Conservation (phyloP, 2,329 filamentous ascomycete genomes). For the Xylariaceae sp. region DNA sequence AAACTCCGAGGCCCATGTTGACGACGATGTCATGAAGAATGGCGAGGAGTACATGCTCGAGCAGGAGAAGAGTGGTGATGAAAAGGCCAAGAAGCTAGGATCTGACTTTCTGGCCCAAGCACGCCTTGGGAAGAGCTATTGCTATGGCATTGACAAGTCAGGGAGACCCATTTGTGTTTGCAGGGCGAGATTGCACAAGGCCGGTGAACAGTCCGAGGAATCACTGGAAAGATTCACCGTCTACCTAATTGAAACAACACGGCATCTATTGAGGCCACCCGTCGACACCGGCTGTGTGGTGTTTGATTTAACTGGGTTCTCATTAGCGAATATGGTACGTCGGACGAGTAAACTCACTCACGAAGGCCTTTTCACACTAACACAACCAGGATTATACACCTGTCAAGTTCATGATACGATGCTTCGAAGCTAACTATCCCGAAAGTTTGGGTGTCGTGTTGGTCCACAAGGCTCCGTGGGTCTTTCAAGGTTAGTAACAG, state of each 20-base stretch:
- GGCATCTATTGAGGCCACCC: slow-evolving; percentile 72
- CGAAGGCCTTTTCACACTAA: too few species aligned
- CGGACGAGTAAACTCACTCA: neutral
- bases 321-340: slow-evolving; percentile 85
- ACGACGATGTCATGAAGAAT: slow-evolving; percentile 77
- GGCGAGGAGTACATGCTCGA: slow-evolving; percentile 69
- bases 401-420: slow-evolving; percentile 99
- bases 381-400: slow-evolving; percentile 73
- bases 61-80: slow-evolving; percentile 51
- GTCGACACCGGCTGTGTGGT: slow-evolving; percentile 90
- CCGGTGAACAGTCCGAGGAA: slow-evolving; percentile 76
- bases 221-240: slow-evolving; percentile 87
- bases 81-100: slow-evolving; percentile 59
- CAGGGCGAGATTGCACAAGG: slow-evolving; percentile 74
- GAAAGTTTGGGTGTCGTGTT: slow-evolving; percentile 86
- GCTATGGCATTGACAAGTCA: slow-evolving; percentile 81
- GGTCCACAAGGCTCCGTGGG: slow-evolving; percentile 94
- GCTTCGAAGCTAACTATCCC: slow-evolving; percentile 97
- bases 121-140: slow-evolving; percentile 85
- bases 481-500: slow-evolving; percentile 72
- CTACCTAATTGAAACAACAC: slow-evolving; percentile 89
- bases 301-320: slow-evolving; percentile 95
- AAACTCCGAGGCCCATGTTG: slow-evolving; percentile 75
- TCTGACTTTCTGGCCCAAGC: slow-evolving; percentile 80
- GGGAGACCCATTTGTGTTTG: slow-evolving; percentile 86